Percentiles rank a stretch among this genome's conserved stretches.
phyloP scores from a whole-genome alignment of 208 protist species.

The Trichomonas vaginalis region DNA sequence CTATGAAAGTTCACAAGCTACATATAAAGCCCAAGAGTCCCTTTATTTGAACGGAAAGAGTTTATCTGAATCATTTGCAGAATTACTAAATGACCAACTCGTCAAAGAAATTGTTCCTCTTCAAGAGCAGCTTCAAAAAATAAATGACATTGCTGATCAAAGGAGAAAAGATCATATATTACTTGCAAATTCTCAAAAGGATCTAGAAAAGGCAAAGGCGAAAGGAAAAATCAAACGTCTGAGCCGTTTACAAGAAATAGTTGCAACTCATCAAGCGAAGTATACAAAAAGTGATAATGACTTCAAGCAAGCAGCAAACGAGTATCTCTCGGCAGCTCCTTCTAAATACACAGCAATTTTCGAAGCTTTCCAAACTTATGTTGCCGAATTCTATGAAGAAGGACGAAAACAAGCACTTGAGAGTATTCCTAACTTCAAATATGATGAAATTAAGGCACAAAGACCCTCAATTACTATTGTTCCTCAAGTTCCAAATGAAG shows the following conservation, averaged over 20 bases:
- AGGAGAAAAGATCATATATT: neutral
- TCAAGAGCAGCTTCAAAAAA: neutral
- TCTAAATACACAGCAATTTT: neutral
- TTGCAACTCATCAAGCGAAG: neutral
- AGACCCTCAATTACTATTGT: neutral
- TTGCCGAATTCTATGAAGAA: neutral
- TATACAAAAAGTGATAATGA: neutral
- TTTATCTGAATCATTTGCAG: neutral
- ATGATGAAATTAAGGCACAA: neutral
- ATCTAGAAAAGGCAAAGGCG: neutral
- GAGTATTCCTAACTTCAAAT: neutral
- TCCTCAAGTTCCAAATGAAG: too few relatives aligned
- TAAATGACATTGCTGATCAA: neutral
- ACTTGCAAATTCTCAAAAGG: neutral
- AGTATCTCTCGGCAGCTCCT: neutral
- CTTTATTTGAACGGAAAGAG: neutral
- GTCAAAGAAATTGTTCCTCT: neutral
- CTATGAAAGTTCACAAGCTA: neutral
- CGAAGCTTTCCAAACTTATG: neutral
- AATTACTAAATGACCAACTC: neutral
- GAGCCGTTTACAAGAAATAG: neutral
- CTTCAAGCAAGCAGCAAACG: neutral
- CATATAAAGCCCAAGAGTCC: neutral
- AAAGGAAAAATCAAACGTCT: neutral
- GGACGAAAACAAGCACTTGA: neutral